Evolutionary conservation across 2,329 filamentous ascomycete species (phyloP), one percentile per base, ranked within the genome.

Genomic region (Fusarium musae): DNA sequence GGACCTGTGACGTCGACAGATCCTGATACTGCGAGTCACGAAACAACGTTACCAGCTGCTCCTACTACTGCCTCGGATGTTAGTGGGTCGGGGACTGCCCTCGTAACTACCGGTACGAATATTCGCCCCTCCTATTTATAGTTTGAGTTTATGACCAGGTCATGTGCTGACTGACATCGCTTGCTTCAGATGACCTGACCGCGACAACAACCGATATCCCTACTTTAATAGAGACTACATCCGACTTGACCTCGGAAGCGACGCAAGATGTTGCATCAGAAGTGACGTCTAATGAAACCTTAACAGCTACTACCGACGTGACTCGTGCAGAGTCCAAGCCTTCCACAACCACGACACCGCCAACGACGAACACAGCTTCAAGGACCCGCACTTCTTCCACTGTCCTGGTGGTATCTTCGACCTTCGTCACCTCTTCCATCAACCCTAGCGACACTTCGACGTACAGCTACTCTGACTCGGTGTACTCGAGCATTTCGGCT

Each of bases 401-500:
- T 30, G 63, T 66, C 30, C 60, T 73, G n/a, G 53, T 78, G 71
- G 58, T 75, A 36, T 59, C 69, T 34, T 62, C 72, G n/a, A 57
- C 70, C 19, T 62, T 77, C 28, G 34, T 77, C 52, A 65, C 71
- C 56, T 77, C 73, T 40, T 66, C 75, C 28, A 54, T 72, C 42
- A 64, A 69, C 19, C 59, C 67, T 12, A 57, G 70, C 28, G 52
- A 64, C 17, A 69, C 66, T 11, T 75, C 75, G 13, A 69, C 69
- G 28, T 53, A 65, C 9, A 73, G 42, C 36, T 54, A 72, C 36
- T 78, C 76, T 21, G 74, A 74, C 37, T 69, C 75, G 6, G 65
- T 78, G 19, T 76, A 77, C 64, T 76, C 50, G 49, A 75, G 77
- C 56, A 69, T 75, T 56, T 75, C 79, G 23, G 70, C 76, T 23